Base-by-base conservation (phyloP, 805 yeast genomes). In the Suhomyces xylopsoci region DNA sequence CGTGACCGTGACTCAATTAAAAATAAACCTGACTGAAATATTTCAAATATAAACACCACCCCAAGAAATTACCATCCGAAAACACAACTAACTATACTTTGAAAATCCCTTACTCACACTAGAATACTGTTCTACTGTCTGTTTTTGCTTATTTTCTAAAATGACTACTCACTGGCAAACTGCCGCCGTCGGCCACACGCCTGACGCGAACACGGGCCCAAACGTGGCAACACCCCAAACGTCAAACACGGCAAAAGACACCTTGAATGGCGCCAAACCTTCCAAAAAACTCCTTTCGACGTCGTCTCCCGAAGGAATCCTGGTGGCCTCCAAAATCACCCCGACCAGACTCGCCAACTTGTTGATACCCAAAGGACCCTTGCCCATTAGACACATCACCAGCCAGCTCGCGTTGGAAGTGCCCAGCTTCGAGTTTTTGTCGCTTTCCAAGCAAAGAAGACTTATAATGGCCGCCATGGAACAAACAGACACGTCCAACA, bases 361-460 rank as follows among this genome's bases (percentile, higher is more conserved):
- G 50, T 75, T 91, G 51, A 70, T 83, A 42, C 69, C 80, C 36
- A 88, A 88, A 56, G 97, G 97, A 6, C 97, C 97, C 1, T 71
- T 90, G 58, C 96, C 97, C 8, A 92, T 92, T 55, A 83, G 97
- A 57, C 92, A 88, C 67, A 86, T 92, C 58, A 92, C 97, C 2
- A 80, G 85, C 40, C 91, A 89, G 58, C 74, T 92, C 50, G 81
- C 90, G 10, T 62, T 76, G 7, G 90, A 89, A 57, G 90, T 91
- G 36, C 85, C 85, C 1, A 87, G 90, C 28, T 92, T 92, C 67
- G 90, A 89, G 51, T 82, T 82, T 58, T 73, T 92, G 52, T 87
- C 96, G 1, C 77, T 90, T 19, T 88, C 96, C 9, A 92, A 92
- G 64, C 97, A 92, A 70, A 80, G 97, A 64, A 78, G 97, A 54